A percentile compares a stretch with the other conserved stretches of the same genome.
Evolutionary conservation across 345 rosid genomes (phyloP).

Genomic region (Pugionium cornutum): DNA sequence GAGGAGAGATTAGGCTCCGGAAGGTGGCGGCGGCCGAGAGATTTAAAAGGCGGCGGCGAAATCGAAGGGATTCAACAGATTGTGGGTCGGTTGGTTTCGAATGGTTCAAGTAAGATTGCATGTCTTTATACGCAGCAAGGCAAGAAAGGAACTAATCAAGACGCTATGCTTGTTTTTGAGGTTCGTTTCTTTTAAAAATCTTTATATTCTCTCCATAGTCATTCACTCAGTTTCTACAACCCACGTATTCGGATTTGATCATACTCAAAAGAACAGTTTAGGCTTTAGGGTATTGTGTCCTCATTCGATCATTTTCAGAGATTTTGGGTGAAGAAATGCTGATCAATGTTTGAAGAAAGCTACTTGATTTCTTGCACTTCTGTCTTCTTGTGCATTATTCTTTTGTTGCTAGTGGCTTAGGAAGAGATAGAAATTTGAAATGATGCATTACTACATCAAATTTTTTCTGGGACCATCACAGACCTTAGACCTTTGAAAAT

Average conservation of each 20-base stretch:
- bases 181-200: constrained; percentile 42
- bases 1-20: constrained; percentile 39
- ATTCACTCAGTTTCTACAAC: constrained; percentile 8
- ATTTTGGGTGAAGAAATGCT: constrained; percentile 4
- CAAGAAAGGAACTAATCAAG: constrained; percentile 95
- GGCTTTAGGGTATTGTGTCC: background rate
- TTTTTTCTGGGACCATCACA: constrained; percentile 26
- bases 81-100: constrained; percentile 59
- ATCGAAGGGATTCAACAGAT: constrained; percentile 49
- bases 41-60: constrained; percentile 39
- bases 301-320: background rate
- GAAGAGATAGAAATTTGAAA: constrained; percentile 32
- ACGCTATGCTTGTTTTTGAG: constrained; percentile 97
- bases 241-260: constrained; percentile 11
- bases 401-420: constrained; percentile 33
- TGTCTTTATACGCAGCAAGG: constrained; percentile 95
- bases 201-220: background rate
- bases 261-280: background rate
- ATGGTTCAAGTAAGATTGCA: constrained; percentile 62
- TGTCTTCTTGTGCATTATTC: constrained; percentile 26
- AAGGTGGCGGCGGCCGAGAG: constrained; percentile 57
- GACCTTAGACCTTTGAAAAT: constrained; percentile 29
- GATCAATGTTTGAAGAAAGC: constrained; percentile 8
- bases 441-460: constrained; percentile 18
- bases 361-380: constrained; percentile 14